A percentile compares a stretch with the other conserved stretches of the same genome.
Evolutionary conservation across 106 monocot genomes (phyloP).

Genomic region (Dioscorea zingiberensis): DNA sequence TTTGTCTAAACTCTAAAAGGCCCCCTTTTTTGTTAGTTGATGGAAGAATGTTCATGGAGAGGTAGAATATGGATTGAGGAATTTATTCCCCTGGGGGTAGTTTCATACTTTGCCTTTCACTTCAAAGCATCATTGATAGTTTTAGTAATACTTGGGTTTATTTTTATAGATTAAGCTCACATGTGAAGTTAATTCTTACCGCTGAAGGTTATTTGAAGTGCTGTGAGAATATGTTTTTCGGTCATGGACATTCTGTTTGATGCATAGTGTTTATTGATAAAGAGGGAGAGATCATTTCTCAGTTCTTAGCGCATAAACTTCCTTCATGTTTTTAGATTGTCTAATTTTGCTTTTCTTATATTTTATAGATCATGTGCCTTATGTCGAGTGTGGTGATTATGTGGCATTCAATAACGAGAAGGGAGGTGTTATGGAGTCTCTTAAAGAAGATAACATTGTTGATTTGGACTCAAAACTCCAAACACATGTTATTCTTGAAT

Average conservation of each 20-base stretch:
- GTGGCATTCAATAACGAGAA: constrained; percentile 85
- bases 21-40: too few relatives aligned
- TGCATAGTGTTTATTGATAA: background rate
- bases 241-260: background rate
- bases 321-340: background rate
- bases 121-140: too few relatives aligned
- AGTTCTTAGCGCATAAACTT: background rate
- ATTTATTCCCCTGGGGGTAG: too few relatives aligned
- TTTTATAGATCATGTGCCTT: constrained; percentile 81
- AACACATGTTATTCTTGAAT: constrained; percentile 34
- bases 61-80: too few relatives aligned
- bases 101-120: too few relatives aligned
- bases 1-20: too few relatives aligned
- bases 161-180: background rate
- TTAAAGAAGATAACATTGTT: constrained; percentile 63
- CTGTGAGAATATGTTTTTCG: background rate
- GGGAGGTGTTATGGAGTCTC: constrained; percentile 81
- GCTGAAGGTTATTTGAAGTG: background rate
- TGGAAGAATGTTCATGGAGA: too few relatives aligned
- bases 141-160: too few relatives aligned
- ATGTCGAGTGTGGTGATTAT: constrained; percentile 76
- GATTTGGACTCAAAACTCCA: constrained; percentile 64
- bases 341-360: constrained; percentile 1
- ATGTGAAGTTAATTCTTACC: background rate
- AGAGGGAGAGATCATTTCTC: background rate